Percentiles rank a stretch among this genome's conserved stretches.
These are phyloP conservation scores for Sporothrix curviconia DNA, from an alignment of 2,329 filamentous ascomycete genomes.

Conservation along the genomic window DNA sequence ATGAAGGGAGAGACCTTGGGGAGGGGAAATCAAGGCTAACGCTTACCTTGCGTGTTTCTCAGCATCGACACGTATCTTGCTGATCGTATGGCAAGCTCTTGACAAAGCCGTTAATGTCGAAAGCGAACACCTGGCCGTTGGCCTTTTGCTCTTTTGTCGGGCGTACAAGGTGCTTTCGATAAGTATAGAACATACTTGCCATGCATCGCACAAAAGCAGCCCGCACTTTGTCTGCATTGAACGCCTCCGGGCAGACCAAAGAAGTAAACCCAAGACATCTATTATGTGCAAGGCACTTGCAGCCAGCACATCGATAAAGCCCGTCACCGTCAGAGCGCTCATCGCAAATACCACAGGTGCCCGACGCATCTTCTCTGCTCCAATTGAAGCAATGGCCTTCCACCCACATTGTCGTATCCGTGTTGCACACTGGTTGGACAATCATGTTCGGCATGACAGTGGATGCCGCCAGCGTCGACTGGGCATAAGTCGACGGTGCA, in stretches of 20 bases:
- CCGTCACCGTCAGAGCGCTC: constrained; percentile 67
- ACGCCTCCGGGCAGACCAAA: constrained; percentile 57
- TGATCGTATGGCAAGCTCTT: constrained; percentile 59
- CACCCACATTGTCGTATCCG: constrained; percentile 74
- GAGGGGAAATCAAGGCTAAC: neutral
- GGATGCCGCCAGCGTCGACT: constrained; percentile 77
- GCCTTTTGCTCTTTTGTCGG: constrained; percentile 55
- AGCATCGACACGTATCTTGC: constrained; percentile 57
- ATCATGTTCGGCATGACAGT: constrained; percentile 83
- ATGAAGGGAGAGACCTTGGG: neutral
- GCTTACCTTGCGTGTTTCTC: constrained; percentile 59
- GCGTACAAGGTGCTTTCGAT: constrained; percentile 56
- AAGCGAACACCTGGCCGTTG: constrained; percentile 54
- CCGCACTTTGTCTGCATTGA: constrained; percentile 54
- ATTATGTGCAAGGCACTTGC: constrained; percentile 50
- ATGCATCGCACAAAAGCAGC: constrained; percentile 60
- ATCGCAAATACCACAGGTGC: constrained; percentile 66
- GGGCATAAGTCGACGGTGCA: constrained; percentile 76
- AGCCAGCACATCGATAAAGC: constrained; percentile 66
- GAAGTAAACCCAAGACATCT: constrained; percentile 57
- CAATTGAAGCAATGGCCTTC: constrained; percentile 77
- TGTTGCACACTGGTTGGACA: constrained; percentile 70
- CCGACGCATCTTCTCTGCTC: constrained; percentile 50
- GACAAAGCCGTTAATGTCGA: constrained; percentile 60
- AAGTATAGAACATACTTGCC: constrained; percentile 60